These are phyloP conservation scores for Plenodomus tracheiphilus DNA, from an alignment of 2,329 filamentous ascomycete genomes.

Conservation along the genomic window DNA sequence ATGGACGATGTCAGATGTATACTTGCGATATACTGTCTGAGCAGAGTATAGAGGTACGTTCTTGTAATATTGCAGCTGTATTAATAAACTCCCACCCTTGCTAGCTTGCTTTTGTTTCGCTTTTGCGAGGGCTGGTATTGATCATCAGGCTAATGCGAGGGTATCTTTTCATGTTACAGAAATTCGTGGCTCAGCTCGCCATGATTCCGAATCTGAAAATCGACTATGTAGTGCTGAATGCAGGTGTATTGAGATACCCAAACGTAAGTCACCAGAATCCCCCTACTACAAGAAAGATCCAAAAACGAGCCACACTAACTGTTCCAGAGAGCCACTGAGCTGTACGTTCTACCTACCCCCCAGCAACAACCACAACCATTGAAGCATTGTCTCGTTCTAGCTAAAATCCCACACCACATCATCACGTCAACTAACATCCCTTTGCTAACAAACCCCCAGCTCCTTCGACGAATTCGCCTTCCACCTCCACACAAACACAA, in stretches of 20 bases:
- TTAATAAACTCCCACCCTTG: background rate
- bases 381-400: conserved; percentile 15
- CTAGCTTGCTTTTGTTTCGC: background rate
- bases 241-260: conserved; percentile 60
- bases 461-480: conserved; percentile 58
- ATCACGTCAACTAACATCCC: no score
- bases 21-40: conserved; percentile 59
- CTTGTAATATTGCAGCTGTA: background rate
- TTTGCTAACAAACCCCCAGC: conserved; percentile 32
- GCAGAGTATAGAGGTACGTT: conserved; percentile 52
- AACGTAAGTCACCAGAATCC: conserved; percentile 54
- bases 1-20: conserved; percentile 52
- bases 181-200: conserved; percentile 48
- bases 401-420: no score
- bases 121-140: background rate
- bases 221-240: conserved; percentile 61
- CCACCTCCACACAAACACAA: conserved; percentile 61
- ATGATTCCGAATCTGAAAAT: conserved; percentile 50
- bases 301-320: conserved; percentile 36
- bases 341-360: conserved; percentile 44
- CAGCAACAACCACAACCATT: conserved; percentile 21
- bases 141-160: no score
- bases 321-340: conserved; percentile 54
- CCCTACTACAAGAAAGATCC: no score
- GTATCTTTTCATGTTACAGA: no score